Conservation (phyloP, 331 rosid species). For the Quercus phellos region DNA sequence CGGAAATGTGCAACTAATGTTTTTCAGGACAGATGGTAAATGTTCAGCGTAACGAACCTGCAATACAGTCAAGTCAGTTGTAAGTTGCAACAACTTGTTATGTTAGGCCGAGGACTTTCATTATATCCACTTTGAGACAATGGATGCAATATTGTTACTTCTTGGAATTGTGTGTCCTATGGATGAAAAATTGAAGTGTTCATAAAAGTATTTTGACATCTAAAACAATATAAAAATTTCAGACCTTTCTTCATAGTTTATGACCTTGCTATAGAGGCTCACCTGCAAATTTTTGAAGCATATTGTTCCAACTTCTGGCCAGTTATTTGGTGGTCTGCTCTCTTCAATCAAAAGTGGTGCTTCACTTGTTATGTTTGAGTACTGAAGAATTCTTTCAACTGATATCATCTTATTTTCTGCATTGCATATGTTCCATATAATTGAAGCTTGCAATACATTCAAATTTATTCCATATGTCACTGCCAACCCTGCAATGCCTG, state of each 20-base stretch:
- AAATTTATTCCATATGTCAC: slow-evolving; percentile 91
- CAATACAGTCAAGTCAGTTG: not conserved
- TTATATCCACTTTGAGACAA: not conserved
- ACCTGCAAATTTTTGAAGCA: slow-evolving; percentile 69
- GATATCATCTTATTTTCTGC: slow-evolving; percentile 96
- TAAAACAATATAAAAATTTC: too few species aligned
- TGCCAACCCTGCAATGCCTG: slow-evolving; percentile 97
- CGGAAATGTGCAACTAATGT: slow-evolving; percentile 82
- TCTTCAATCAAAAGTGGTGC: slow-evolving; percentile 73
- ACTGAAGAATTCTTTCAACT: slow-evolving; percentile 87
- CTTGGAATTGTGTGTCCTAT: not conserved
- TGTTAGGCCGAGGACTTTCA: not conserved
- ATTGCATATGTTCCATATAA: slow-evolving; percentile 88
- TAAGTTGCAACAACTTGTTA: not conserved
- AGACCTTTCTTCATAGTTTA: not conserved
- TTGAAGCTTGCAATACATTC: slow-evolving; percentile 75
- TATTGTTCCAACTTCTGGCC: slow-evolving; percentile 89
- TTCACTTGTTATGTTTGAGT: slow-evolving; percentile 67
- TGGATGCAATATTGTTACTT: not conserved
- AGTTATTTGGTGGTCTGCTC: slow-evolving; percentile 61
- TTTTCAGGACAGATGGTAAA: slow-evolving; percentile 73
- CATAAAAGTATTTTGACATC: too few species aligned
- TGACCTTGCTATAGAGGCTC: slow-evolving; percentile 3
- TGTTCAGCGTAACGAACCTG: slow-evolving; percentile 95
- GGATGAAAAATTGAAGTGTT: not conserved